Evolutionary conservation across 306 rosid species (phyloP), one percentile per base, ranked within the genome.

Genomic region (Vigna trinervia): DNA sequence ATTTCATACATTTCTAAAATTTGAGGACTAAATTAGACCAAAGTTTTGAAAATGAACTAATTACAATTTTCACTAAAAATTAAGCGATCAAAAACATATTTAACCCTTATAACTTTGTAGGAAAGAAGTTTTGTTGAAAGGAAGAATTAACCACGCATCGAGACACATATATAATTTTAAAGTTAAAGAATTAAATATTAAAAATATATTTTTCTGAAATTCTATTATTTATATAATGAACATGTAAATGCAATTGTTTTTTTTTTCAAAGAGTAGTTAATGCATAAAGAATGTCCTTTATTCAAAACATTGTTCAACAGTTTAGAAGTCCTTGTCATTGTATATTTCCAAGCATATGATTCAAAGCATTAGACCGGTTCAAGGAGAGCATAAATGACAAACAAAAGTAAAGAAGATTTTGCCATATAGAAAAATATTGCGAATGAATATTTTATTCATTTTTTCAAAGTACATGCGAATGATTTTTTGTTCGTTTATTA

Each of bases 311-410:
- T 22, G 34, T 56, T 1, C 34, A 23, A 23, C 28, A 22, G 14
- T 11, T 23, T 23, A 11, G 15, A 23, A 57, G n/a, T 57, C 63
- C 12, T 57, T 23, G 63, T 5, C 34, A 23, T 4, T 57, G 15
- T 4, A 57, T 23, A 11, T 57, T 57, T 57, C 34, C 8, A 4
- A 57, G 14, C 7, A 23, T 4, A 23, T 22, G 12, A 12, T 22
- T 57, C 63, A 57, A 57, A 57, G n/a, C 61, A 56, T 57, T 57
- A 23, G 36, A 23, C 63, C 36, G n/a, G 63, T 57, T 23, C 63
- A 23, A 23, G 12, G 1, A 11, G 63, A 57, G 12, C 15, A 57
- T 23, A 54, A 20, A 54, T 20, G 30, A 54, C 34, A 11, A 12
- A 57, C 63, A 6, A 23, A 11, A 54, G 28, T 23, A 57, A 11